Base-by-base conservation (phyloP, 2,329 filamentous ascomycete species). In the Penicillium sp. region DNA sequence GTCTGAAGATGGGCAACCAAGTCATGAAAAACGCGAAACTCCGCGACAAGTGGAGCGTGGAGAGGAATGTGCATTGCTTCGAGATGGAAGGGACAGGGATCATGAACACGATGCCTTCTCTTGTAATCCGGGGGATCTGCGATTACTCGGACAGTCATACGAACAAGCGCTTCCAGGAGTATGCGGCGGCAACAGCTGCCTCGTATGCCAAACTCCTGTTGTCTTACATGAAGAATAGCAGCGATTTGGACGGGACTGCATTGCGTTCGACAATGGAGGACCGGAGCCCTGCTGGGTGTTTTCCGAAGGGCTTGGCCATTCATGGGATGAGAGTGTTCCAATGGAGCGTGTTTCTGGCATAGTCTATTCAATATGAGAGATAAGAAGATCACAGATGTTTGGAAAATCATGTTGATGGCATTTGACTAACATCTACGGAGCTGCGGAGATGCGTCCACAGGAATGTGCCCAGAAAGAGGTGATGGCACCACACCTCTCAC, bases 41-140 rank as follows among this genome's bases (percentile, higher is more conserved):
- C 4, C 38, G 67, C 15, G 64, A 69, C 5, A 55, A 5, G 34
- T 57, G 37, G 51, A 20, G 37, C 6, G 12, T 37, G 20, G 25
- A 63, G 28, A 54, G 31, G 3, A 39, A 47, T 3, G 20, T 63
- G 4, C 53, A 65, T 3, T 64, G 63, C 17, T 66, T 65, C 25
- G 64, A 67, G 37, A 64, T 64, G 62, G 64, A 63, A 56, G 59
- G 56, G 20, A 53, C 59, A 3, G 59, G 59, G 1, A 38, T 59
- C 17, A 55, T 55, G 52, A 62, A 62, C 11, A 49, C 48, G 11
- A 58, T 65, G 17, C 64, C 60, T 11, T 65, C 60, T 57, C 58
- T 65, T 14, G 64, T 68, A 1, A 61, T 68, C 45, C 51, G 64
- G n/a, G 65, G 65, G 11, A 65, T 67, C 7, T 67, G 50, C 11